These are phyloP conservation scores for Cytospora paraplurivora DNA, from an alignment of 2,329 filamentous ascomycete species.

Conservation along the genomic window DNA sequence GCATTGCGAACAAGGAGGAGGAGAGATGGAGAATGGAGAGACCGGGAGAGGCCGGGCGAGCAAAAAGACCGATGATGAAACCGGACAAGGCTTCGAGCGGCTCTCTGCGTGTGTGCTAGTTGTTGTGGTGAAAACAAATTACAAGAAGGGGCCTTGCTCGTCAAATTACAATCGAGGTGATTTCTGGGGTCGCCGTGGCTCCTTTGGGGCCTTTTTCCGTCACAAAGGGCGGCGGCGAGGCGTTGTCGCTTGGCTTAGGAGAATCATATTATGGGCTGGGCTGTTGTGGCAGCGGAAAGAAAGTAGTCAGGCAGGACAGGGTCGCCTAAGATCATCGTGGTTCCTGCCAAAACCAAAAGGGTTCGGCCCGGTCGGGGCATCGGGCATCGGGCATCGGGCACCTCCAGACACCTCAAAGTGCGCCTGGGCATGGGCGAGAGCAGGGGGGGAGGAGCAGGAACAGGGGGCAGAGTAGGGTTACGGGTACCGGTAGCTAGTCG, in stretches of 20 bases:
- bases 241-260: neutral
- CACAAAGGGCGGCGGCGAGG: neutral
- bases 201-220: neutral
- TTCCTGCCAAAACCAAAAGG: neutral
- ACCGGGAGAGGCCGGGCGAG: no score
- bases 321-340: neutral
- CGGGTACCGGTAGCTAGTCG: no score
- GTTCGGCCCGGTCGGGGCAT: neutral
- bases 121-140: no score
- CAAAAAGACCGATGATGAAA: neutral
- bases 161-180: no score
- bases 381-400: slow-evolving; percentile 1
- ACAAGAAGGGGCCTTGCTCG: no score
- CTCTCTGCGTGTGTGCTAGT: no score
- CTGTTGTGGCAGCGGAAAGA: neutral
- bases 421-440: no score
- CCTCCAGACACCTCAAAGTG: no score
- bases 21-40: neutral
- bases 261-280: neutral
- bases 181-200: no score
- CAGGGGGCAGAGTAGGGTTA: no score
- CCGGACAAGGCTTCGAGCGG: neutral
- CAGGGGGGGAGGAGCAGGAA: no score
- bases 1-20: slow-evolving; percentile 13
- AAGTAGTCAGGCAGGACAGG: neutral